Conservation (phyloP, 1,284 basidiomycete genomes). For the Tilletia caries region DNA sequence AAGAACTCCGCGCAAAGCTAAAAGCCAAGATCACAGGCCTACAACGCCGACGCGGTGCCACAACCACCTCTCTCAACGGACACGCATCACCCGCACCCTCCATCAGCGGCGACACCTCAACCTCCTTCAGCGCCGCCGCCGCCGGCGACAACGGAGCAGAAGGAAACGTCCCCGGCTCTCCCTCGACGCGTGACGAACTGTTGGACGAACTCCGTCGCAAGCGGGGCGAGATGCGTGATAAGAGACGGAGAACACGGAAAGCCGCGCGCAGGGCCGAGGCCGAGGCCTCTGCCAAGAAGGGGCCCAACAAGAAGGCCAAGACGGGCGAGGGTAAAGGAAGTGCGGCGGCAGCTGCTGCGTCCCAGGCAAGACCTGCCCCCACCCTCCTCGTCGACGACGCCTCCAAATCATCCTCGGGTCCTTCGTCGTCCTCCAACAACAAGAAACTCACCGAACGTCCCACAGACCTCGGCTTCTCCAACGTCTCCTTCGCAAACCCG, state of each 20-base stretch:
- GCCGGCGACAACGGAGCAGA: constrained; percentile 17
- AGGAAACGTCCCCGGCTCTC: background rate
- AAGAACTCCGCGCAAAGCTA: constrained; percentile 33
- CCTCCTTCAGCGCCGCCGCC: background rate
- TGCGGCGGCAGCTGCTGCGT: constrained; percentile 20
- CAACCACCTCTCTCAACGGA: too few species aligned
- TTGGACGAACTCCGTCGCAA: constrained; percentile 46
- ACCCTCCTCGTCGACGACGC: constrained; percentile 35
- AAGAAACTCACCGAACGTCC: constrained; percentile 25
- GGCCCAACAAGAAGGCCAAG: constrained; percentile 10
- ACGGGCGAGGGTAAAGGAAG: constrained; percentile 18
- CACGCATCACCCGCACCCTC: background rate
- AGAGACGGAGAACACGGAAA: constrained; percentile 43
- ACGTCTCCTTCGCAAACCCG: constrained; percentile 31
- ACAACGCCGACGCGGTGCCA: constrained; percentile 33
- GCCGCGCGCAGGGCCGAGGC: constrained; percentile 27
- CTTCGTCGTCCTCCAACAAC: constrained; percentile 15
- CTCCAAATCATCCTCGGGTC: constrained; percentile 9
- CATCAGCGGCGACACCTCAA: background rate
- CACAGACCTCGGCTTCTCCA: constrained; percentile 32
- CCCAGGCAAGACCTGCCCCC: constrained; percentile 31
- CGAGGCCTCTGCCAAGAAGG: background rate
- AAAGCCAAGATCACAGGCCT: constrained; percentile 43
- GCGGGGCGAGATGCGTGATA: constrained; percentile 46
- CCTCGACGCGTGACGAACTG: constrained; percentile 39